Conservation (phyloP, 306 rosid species). For the Fragaria vesca region DNA sequence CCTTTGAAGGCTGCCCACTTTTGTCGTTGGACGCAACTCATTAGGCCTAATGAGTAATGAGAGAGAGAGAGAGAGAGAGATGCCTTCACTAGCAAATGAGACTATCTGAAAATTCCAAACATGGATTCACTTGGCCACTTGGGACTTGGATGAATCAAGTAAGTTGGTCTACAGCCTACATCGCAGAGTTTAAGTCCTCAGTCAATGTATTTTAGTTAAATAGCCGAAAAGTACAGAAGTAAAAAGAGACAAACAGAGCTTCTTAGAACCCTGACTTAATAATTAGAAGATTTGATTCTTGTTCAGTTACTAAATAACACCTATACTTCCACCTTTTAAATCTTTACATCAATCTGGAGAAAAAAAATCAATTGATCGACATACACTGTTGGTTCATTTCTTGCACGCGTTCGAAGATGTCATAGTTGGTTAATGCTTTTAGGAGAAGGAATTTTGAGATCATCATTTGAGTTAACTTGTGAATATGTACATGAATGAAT, state of each 20-base stretch:
- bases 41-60: not conserved
- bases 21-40: conserved; percentile 66
- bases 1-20: conserved; percentile 66
- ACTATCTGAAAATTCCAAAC: conserved; percentile 33
- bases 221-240: conserved; percentile 9
- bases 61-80: conserved; percentile 18
- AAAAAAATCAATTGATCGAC: not conserved
- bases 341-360: too few species aligned
- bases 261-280: conserved; percentile 3
- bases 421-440: not conserved
- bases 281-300: not conserved
- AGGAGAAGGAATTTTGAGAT: not conserved
- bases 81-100: conserved; percentile 32
- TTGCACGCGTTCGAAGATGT: too few species aligned
- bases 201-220: not conserved
- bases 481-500: not conserved
- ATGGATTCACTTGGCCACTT: conserved; percentile 34
- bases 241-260: conserved; percentile 8
- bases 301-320: not conserved
- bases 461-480: not conserved
- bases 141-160: conserved; percentile 6
- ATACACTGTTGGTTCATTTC: not conserved
- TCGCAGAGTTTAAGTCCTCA: not conserved
- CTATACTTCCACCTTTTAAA: not conserved
- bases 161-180: conserved; percentile 6